Base-by-base conservation (phyloP, 257 asterid genomes). In the Gynochthodes officinalis region DNA sequence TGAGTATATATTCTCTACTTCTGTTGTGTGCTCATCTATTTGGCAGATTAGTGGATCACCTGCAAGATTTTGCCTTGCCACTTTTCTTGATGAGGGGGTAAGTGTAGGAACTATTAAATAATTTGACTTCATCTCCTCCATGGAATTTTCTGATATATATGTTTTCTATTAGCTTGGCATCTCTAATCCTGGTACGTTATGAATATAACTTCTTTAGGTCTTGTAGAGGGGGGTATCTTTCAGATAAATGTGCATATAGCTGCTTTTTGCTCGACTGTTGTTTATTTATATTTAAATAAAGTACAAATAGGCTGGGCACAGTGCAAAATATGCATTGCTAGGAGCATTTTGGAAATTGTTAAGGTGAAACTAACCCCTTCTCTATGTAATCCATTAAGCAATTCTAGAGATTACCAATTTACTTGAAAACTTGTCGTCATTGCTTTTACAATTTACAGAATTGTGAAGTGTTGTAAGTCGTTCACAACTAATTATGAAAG, bases 11-110 rank as follows among this genome's bases (percentile, higher is more conserved):
- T 28, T 48, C 14, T 54, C 28, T 66, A n/a, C 30, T 18, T 60
- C 21, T 58, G 74, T 63, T 16, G 16, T 69, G 48, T 53, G 70
- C 67, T 57, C 52, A 43, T 57, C 28, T 4, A 5, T 14, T 44
- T 75, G 33, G 49, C 78, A 65, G 59, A 23, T 30, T n/a, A 66
- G 52, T 27, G 46, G 59, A 55, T 55, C 33, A 42, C 61, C 62
- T 21, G 32, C 49, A 13, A 33, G 16, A 12, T 18, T 55, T 10
- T 37, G 27, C 44, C 30, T 67, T 43, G 33, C 69, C 44, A 30
- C 52, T 55, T 74, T 14, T 67, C 62, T 32, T 74, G 37, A 33
- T 55, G 18, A 62, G 30, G n/a, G 32, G 6, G 77, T 55, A 50
- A 52, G 60, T 42, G 32, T 10, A 42, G 28, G 14, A 28, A 58